These are phyloP conservation scores for Begonia peltatifolia DNA, from an alignment of 306 rosid species.

Conservation along the genomic window DNA sequence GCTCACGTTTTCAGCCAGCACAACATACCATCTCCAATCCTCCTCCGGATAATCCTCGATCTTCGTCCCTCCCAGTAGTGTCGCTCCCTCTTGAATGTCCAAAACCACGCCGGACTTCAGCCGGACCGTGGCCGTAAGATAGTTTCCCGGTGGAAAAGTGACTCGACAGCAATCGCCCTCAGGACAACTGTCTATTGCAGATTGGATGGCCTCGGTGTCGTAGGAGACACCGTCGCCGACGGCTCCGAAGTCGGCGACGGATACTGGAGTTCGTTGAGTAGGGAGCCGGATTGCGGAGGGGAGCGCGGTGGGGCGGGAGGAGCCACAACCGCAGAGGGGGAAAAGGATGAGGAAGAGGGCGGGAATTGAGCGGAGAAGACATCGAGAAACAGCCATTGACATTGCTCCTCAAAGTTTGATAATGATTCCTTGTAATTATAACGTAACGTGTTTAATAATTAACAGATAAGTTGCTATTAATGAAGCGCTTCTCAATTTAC, in stretches of 20 bases:
- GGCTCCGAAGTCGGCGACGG: constrained; percentile 71
- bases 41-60: constrained; percentile 54
- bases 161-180: constrained; percentile 30
- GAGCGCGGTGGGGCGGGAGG: constrained; percentile 14
- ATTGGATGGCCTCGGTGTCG: constrained; percentile 71
- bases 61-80: constrained; percentile 45
- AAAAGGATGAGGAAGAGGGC: constrained; percentile 1
- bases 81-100: constrained; percentile 47
- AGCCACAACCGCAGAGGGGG: constrained; percentile 21
- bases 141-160: constrained; percentile 54
- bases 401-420: background rate
- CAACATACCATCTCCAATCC: constrained; percentile 56
- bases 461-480: too few species aligned
- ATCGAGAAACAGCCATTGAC: constrained; percentile 13
- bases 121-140: constrained; percentile 64
- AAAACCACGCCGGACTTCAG: constrained; percentile 63
- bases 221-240: constrained; percentile 53
- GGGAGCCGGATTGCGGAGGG: constrained; percentile 1
- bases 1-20: constrained; percentile 68
- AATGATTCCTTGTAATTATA: background rate
- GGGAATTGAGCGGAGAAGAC: constrained; percentile 2
- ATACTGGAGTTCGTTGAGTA: constrained; percentile 16
- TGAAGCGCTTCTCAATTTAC: too few species aligned
- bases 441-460: too few species aligned
- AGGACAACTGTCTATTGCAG: constrained; percentile 60